These are phyloP conservation scores for Simplicillium aogashimaense DNA, from an alignment of 2,329 filamentous ascomycete genomes.

Conservation along the genomic window DNA sequence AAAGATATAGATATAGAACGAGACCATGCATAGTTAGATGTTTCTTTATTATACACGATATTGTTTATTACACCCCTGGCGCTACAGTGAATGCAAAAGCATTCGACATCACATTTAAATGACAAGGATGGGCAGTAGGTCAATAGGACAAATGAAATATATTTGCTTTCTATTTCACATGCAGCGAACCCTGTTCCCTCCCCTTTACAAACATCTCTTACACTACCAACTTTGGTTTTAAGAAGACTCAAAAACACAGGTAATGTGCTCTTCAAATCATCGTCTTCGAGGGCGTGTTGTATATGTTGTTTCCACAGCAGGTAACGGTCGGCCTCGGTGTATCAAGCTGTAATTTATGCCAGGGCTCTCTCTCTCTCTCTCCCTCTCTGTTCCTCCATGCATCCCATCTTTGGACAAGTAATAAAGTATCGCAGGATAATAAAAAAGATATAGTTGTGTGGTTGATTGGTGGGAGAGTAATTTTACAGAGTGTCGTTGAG, in stretches of 20 bases:
- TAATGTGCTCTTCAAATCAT: too few relatives aligned
- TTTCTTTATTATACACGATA: constrained; percentile 2
- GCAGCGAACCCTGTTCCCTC: constrained; percentile 1
- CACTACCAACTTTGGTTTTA: constrained; percentile 1
- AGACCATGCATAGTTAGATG: not conserved
- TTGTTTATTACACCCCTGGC: not conserved
- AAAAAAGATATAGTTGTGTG: constrained; percentile 10
- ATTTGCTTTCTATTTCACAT: constrained; percentile 12
- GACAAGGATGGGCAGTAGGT: not conserved
- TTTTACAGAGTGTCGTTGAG: constrained; percentile 92
- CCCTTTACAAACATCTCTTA: constrained; percentile 6
- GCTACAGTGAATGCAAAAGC: too few relatives aligned
- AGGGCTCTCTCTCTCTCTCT: too few relatives aligned
- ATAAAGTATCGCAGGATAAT: not conserved
- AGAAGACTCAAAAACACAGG: too few relatives aligned
- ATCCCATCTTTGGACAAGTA: too few relatives aligned
- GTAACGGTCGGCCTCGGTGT: too few relatives aligned
- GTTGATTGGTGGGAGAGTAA: constrained; percentile 3
- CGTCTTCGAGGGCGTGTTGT: too few relatives aligned
- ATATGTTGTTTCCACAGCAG: too few relatives aligned
- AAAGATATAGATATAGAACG: not conserved
- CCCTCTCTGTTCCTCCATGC: too few relatives aligned
- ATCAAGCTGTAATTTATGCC: too few relatives aligned
- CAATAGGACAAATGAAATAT: constrained; percentile 5
- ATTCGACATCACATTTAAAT: too few relatives aligned